Conservation (phyloP, 805 yeast genomes). For the Peterozyma xylosa region DNA sequence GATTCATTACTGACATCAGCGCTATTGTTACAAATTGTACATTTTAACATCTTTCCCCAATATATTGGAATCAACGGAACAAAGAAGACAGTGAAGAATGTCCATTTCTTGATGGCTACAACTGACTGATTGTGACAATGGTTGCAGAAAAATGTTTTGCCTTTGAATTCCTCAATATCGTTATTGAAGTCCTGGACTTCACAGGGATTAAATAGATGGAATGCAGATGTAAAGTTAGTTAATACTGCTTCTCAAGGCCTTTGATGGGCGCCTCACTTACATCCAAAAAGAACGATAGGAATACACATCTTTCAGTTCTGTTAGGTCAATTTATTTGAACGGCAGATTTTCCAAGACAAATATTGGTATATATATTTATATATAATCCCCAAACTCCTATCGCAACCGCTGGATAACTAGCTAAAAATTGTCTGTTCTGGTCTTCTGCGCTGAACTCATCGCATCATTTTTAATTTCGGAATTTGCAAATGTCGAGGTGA, state of each 20-base stretch:
- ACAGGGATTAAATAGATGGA: not conserved
- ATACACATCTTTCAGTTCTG: slow-evolving; percentile 7
- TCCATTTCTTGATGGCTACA: slow-evolving; percentile 14
- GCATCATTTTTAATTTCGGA: no score
- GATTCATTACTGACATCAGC: slow-evolving; percentile 4
- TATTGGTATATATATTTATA: not conserved
- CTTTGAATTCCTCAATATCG: slow-evolving; percentile 1
- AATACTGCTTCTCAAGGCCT: not conserved
- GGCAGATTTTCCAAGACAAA: no score
- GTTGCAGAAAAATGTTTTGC: slow-evolving; percentile 15
- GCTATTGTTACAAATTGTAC: slow-evolving; percentile 16
- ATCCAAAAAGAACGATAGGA: slow-evolving; percentile 7
- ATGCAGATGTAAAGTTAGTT: not conserved
- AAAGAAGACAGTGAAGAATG: slow-evolving; percentile 17
- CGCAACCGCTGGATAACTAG: no score
- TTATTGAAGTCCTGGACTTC: slow-evolving; percentile 8
- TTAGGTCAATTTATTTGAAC: no score
- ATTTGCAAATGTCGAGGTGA: no score
- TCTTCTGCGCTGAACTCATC: no score
- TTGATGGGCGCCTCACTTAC: slow-evolving; percentile 3
- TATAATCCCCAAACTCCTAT: no score
- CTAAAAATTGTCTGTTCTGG: no score
- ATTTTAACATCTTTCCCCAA: slow-evolving; percentile 15
- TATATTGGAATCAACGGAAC: slow-evolving; percentile 19
- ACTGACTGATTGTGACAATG: slow-evolving; percentile 20